Base-by-base conservation (phyloP, 129 eudicot species). In the Helianthus tuberosus region DNA sequence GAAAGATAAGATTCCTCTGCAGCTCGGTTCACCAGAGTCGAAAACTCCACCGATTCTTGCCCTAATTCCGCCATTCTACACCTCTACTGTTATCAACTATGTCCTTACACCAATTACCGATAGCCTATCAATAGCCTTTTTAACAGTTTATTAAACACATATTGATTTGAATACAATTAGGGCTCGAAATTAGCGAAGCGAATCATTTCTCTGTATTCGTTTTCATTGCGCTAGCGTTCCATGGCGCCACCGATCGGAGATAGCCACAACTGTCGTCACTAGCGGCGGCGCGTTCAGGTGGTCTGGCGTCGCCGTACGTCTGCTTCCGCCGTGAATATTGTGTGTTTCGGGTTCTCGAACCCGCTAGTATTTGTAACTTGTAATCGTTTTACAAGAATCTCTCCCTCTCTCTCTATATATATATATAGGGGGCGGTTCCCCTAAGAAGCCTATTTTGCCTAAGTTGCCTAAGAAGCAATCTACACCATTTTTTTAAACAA, bases 21-120 rank as follows among this genome's bases (percentile, higher is more conserved):
- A 25, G 96, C 88, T 27, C 96, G 88, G 11, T 77, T 81, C 80
- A 94, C 96, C 73, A 94, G 80, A 25, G 97, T 76, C 80, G 96
- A 86, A 68, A 94, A 91, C 52, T 91, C 93, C 79, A 91, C 97
- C 87, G 97, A 86, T 68, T 94, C 89, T 59, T 94, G 91, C 80
- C 97, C 97, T 71, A 89, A 35, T 64, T 88, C 99, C 89, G 75
- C 89, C 96, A 90, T 92, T 72, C 36, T 64, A 64, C 29, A 23
- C 11, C 68, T 57, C 72, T 51, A 29, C 29, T 52, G 36, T 52
- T 52, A 50, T 50, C 23, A 60, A 8, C 46, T 69, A 77, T 14
- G 39, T 61, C 39, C 36, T 77, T 77, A 35, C 25, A 4, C 77
- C 51, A 44, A 79, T 64, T 79, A 54, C 46, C 8, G 13, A 64